Conservation (phyloP, 176 grass and related monocot species). For the Triticum monococcum region DNA sequence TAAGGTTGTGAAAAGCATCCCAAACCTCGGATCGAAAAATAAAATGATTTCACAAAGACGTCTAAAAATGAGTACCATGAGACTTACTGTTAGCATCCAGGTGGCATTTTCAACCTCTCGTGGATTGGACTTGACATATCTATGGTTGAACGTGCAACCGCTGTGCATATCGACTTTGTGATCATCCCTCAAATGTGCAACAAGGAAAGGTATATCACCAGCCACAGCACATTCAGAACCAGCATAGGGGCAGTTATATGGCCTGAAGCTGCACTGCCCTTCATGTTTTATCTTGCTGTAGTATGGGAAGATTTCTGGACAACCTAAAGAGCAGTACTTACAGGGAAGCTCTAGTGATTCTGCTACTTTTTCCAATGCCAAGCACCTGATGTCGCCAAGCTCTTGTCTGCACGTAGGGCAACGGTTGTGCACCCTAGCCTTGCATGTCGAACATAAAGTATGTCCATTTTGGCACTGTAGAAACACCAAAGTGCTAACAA, state of each 20-base stretch:
- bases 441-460: slow-evolving; percentile 57
- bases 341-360: slow-evolving; percentile 61
- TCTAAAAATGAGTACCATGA: not conserved
- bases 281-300: slow-evolving; percentile 72
- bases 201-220: slow-evolving; percentile 65
- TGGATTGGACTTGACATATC: slow-evolving; percentile 59
- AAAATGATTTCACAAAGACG: not conserved
- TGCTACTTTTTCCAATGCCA: slow-evolving; percentile 60
- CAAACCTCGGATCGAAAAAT: not conserved
- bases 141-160: slow-evolving; percentile 57
- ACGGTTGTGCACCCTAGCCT: slow-evolving; percentile 59
- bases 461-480: slow-evolving; percentile 62
- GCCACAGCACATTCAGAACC: slow-evolving; percentile 61
- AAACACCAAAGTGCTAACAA: slow-evolving; percentile 12
- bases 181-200: slow-evolving; percentile 63
- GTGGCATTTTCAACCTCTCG: slow-evolving; percentile 62
- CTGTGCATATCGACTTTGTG: slow-evolving; percentile 66
- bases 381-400: slow-evolving; percentile 59
- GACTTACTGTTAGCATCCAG: slow-evolving; percentile 62
- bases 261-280: slow-evolving; percentile 58
- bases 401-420: slow-evolving; percentile 68
- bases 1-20: not conserved
- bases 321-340: slow-evolving; percentile 62
- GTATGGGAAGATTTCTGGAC: slow-evolving; percentile 56
- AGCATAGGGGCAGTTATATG: slow-evolving; percentile 59